Evolutionary conservation across 768 basidiomycete species (phyloP), one percentile per base, ranked within the genome.

Genomic region (Cyclocybe cylindracea): DNA sequence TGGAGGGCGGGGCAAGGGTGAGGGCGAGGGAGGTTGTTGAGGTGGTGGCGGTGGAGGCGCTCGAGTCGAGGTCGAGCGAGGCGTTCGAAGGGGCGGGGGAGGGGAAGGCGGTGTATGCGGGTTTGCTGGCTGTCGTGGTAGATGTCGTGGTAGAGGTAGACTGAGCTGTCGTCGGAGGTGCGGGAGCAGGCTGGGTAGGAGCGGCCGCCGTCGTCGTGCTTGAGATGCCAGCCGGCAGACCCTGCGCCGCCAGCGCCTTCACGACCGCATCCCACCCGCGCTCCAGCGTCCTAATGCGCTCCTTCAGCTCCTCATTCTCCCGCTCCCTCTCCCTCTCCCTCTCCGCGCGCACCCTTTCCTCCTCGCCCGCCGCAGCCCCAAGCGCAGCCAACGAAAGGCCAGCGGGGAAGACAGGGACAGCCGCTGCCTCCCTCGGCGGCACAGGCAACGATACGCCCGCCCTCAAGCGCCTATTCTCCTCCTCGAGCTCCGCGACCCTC

Each of bases 231-330:
- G 79, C 77, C 11, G 84, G 75, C 29, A 86, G 74, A 47, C 86
- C 84, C 59, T 91, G 87, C 10, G 82, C 76, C 44, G 84, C 77
- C 49, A 92, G 75, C 7, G 87, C 87, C 59, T 85, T 87, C 55
- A 91, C 76, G 49, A 92, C 87, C 44, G 84, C 85, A 55, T 89
- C 87, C 83, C 90, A 92, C 19, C 89, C 89, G 41, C 77, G 80
- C 71, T 92, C 91, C 18, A 91, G 86, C 0, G 85, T 86, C 60
- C 79, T 81, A 65, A 91, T 86, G 39, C 90, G 78, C 66, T 89
- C 87, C 57, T 79, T 80, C 41, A 93, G 74, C 62, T 90, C 86
- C 57, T 81, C 74, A 52, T 92, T 93, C 73, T 93, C 90, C 48
- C 72, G 75, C n/a, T n/a, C n/a, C n/a, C n/a, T n/a, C n/a, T n/a